These are phyloP conservation scores for Lactuca sativa DNA, from an alignment of 129 eudicot genomes.

Conservation along the genomic window DNA sequence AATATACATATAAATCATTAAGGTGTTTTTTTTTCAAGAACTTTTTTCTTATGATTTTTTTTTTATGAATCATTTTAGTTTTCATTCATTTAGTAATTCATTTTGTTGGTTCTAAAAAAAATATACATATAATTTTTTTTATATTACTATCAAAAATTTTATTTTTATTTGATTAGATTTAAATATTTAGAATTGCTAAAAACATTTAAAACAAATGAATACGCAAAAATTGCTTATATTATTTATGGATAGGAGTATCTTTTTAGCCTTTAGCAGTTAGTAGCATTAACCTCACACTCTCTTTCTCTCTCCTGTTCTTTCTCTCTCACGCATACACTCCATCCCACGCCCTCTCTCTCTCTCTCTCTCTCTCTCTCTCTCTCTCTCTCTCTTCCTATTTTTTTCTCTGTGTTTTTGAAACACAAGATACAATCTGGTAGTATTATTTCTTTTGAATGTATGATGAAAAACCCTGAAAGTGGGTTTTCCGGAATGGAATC, in stretches of 20 bases:
- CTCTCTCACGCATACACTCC: slow-evolving; percentile 15
- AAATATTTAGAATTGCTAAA: not conserved
- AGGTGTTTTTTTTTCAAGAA: too few species aligned
- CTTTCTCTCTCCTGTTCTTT: slow-evolving; percentile 2
- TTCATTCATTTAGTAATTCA: too few species aligned
- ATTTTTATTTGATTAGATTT: not conserved
- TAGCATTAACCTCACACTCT: slow-evolving; percentile 24
- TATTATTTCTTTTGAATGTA: slow-evolving; percentile 16
- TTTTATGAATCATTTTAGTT: too few species aligned
- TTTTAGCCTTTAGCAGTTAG: slow-evolving; percentile 28
- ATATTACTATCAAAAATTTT: not conserved
- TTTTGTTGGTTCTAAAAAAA: not conserved
- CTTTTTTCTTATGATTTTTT: too few species aligned
- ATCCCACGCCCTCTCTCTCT: not conserved
- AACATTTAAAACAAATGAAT: not conserved
- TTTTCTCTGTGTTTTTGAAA: slow-evolving; percentile 14
- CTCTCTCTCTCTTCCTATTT: not conserved
- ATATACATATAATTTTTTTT: not conserved
- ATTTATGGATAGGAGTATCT: slow-evolving; percentile 25
- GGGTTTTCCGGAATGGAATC: slow-evolving; percentile 45
- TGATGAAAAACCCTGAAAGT: slow-evolving; percentile 38
- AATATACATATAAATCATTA: too few species aligned
- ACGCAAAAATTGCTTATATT: not conserved
- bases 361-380: not conserved
- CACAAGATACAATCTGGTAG: slow-evolving; percentile 21